phyloP scores from a whole-genome alignment of 1,139 yeast genomes.

The Yamadazyma membranifaciens region DNA sequence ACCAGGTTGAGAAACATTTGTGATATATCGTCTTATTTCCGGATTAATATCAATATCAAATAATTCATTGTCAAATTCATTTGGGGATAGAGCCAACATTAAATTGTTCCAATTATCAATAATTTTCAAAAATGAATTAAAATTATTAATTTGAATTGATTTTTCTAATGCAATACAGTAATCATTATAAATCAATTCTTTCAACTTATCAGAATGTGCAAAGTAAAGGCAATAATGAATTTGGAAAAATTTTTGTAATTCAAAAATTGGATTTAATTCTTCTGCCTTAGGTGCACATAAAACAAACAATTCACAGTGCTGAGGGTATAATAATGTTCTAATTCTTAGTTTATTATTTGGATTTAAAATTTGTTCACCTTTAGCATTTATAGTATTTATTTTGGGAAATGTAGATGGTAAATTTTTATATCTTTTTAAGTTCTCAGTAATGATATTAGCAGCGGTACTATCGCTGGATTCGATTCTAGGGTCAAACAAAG shows the following conservation, averaged over 20 bases:
- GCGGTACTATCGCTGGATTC: constrained; percentile 28
- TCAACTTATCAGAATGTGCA: constrained; percentile 37
- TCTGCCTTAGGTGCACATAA: constrained; percentile 49
- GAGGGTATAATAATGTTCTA: constrained; percentile 40
- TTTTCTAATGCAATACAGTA: constrained; percentile 31
- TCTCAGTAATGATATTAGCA: constrained; percentile 27
- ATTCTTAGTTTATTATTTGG: constrained; percentile 33
- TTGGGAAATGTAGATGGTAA: constrained; percentile 42
- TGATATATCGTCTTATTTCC: constrained; percentile 26
- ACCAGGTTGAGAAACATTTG: neutral
- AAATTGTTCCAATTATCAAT: constrained; percentile 45
- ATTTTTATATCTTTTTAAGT: constrained; percentile 31
- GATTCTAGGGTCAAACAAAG: constrained; percentile 19
- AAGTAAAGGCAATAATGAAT: constrained; percentile 43
- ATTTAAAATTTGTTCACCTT: constrained; percentile 21
- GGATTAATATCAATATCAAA: constrained; percentile 30
- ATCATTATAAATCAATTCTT: constrained; percentile 31
- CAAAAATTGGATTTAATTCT: constrained; percentile 70
- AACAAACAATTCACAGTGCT: constrained; percentile 39
- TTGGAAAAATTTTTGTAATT: constrained; percentile 56
- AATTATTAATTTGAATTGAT: constrained; percentile 34
- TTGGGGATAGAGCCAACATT: constrained; percentile 37
- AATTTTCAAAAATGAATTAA: constrained; percentile 32
- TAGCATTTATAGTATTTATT: constrained; percentile 17
- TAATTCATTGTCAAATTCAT: constrained; percentile 8